Base-by-base conservation (phyloP, 768 basidiomycete species). In the Inosperma sp. region DNA sequence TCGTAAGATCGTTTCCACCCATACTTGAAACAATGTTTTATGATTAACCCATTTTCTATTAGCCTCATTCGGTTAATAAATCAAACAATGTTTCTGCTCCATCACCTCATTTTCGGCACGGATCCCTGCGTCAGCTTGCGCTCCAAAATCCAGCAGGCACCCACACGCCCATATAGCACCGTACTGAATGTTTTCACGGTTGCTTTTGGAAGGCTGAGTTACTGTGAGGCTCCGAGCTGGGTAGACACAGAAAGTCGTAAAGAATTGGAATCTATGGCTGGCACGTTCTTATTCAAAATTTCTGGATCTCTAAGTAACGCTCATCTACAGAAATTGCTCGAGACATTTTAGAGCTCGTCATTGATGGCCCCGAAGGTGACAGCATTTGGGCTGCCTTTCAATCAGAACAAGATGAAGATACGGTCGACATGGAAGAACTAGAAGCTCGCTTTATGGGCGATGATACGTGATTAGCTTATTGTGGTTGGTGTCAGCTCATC, bases 151-250 rank as follows among this genome's bases (percentile, higher is more conserved):
- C 77, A 78, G 49, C 69, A 74, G 34, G 78, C 81, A 13, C 69
- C 77, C 10, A 67, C 69, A 40, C 76, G 80, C 26, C 70, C 72
- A 23, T 84, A 84, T 61, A 81, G 78, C 56, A 82, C 82, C 26
- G 65, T 87, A 22, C 72, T 72, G 10, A 82, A 92, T 56, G 74
- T 82, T 62, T 90, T 89, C 60, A 79, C 83, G 23, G 81, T 89
- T n/a, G 79, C 82, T 1, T 78, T 93, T 48, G 86, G 89, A 31
- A 76, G 88, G 54, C 68, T 93, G 40, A 81, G 83, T 49, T 90
- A 80, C 52, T 81, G 84, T 5, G 82, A 81, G 39, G 70, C 78
- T 9, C 84, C 84, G 13, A 73, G 78, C 36, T 86, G 83, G 81
- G 63, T 85, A 26, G 67, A 72, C 19, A 49, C 52, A 13, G 62